Evolutionary conservation across 2,329 filamentous ascomycete genomes (phyloP).

Genomic region (Fusarium compactum): DNA sequence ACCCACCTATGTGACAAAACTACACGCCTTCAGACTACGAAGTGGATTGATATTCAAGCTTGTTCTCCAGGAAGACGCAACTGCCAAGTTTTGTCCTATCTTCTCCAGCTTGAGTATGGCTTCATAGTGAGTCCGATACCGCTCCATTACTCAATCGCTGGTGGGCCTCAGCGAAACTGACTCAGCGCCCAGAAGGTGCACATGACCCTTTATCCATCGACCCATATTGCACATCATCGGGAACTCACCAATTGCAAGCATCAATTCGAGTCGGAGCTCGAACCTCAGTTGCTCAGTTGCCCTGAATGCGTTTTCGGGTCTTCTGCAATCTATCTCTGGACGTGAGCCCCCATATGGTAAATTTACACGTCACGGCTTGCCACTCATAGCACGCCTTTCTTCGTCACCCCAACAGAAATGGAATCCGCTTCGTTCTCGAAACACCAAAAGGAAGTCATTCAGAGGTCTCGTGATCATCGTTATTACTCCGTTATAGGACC

Average conservation of each 20-base stretch:
- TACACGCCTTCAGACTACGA: background rate
- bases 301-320: background rate
- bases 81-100: background rate
- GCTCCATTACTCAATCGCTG: conserved; percentile 7
- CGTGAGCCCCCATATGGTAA: background rate
- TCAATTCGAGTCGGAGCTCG: conserved; percentile 6
- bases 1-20: background rate
- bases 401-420: conserved; percentile 10
- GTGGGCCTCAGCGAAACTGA: conserved; percentile 22
- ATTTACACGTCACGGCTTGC: conserved; percentile 19
- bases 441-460: background rate
- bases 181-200: conserved; percentile 20
- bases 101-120: background rate
- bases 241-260: conserved; percentile 22
- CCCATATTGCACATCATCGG: conserved; percentile 11
- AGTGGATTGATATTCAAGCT: background rate
- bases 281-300: background rate
- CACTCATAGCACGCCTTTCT: conserved; percentile 6
- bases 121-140: conserved; percentile 33
- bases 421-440: conserved; percentile 34
- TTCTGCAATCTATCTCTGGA: background rate
- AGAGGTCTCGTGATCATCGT: conserved; percentile 35
- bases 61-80: background rate
- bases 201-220: conserved; percentile 21
- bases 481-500: conserved; percentile 11